Conservation (phyloP, 257 asterid species). For the Solanum ahanhuiri region DNA sequence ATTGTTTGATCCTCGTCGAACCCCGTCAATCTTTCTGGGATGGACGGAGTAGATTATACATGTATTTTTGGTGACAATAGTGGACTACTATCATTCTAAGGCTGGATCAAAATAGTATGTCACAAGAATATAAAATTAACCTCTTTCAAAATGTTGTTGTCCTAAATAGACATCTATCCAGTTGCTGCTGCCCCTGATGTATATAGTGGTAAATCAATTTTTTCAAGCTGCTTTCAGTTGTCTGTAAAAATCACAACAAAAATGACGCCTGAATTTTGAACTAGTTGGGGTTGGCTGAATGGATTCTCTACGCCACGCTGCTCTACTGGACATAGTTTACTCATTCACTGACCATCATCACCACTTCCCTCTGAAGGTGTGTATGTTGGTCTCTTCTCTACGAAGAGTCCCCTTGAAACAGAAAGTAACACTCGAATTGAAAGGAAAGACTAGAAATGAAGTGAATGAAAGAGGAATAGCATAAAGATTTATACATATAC, state of each 20-base stretch:
- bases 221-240: background rate
- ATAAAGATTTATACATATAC: background rate
- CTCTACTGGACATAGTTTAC: background rate
- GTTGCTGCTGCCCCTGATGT: background rate
- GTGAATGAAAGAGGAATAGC: background rate
- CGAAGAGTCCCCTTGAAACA: background rate
- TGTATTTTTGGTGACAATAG: background rate
- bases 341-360: background rate
- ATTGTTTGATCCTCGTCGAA: background rate
- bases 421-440: background rate
- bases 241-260: background rate
- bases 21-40: background rate
- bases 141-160: background rate
- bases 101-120: background rate
- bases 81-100: background rate
- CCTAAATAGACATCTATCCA: background rate
- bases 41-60: background rate
- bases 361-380: background rate
- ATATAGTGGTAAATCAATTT: background rate
- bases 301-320: background rate
- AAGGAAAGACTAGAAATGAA: background rate
- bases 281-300: background rate
- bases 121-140: background rate
- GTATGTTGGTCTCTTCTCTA: background rate
- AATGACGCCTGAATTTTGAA: background rate